Evolutionary conservation across 306 rosid genomes (phyloP).

Genomic region (Pyrus communis): DNA sequence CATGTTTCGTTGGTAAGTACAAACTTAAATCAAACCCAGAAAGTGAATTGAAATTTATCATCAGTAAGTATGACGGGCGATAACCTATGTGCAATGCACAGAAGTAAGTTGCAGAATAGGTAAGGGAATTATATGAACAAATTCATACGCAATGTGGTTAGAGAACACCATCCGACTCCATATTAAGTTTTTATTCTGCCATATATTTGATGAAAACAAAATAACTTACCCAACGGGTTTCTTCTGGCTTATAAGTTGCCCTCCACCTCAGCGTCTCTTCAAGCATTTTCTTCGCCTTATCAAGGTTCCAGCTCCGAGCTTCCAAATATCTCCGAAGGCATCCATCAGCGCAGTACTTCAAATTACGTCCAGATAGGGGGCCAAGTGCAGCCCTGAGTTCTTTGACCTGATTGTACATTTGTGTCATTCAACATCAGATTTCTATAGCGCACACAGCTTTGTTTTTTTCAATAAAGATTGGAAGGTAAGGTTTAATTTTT

Average conservation of each 20-base stretch:
- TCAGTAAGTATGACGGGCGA: background rate
- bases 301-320: slow-evolving; percentile 76
- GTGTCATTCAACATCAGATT: background rate
- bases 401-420: slow-evolving; percentile 40
- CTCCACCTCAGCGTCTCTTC: slow-evolving; percentile 85
- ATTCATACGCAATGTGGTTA: background rate
- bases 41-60: background rate
- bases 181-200: background rate
- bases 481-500: background rate
- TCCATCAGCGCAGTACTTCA: slow-evolving; percentile 60
- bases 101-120: background rate
- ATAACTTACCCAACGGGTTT: slow-evolving; percentile 82
- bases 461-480: background rate
- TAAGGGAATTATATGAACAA: background rate
- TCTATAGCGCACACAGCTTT: background rate
- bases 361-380: slow-evolving; percentile 51
- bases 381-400: slow-evolving; percentile 64
- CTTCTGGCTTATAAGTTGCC: slow-evolving; percentile 72
- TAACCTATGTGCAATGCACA: background rate
- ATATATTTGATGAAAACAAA: background rate
- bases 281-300: slow-evolving; percentile 76
- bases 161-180: background rate
- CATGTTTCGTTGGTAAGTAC: background rate
- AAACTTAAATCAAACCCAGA: background rate
- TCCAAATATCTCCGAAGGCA: slow-evolving; percentile 78